These are phyloP conservation scores for Schizopora paradoxa DNA, from an alignment of 1,284 basidiomycete genomes.

Conservation along the genomic window DNA sequence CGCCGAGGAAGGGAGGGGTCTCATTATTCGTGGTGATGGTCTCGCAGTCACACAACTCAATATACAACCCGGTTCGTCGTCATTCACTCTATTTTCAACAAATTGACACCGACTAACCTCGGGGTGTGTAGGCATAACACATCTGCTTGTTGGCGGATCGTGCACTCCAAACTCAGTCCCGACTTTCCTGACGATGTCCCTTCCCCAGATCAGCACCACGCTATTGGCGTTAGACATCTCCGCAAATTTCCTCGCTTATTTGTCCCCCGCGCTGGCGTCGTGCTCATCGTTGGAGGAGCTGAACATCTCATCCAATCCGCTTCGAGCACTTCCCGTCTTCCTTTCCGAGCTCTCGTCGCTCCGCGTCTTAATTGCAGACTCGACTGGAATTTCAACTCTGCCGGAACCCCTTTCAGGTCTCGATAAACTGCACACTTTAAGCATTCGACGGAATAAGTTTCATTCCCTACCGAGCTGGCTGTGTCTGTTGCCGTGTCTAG, in stretches of 20 bases:
- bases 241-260: slow-evolving; percentile 73
- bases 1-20: slow-evolving; percentile 74
- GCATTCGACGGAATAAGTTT: slow-evolving; percentile 84
- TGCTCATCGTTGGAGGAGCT: slow-evolving; percentile 88
- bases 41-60: slow-evolving; percentile 55
- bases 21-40: slow-evolving; percentile 69
- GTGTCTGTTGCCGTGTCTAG: slow-evolving; percentile 75
- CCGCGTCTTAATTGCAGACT: slow-evolving; percentile 86
- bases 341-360: slow-evolving; percentile 72
- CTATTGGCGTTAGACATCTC: slow-evolving; percentile 90
- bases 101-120: too few species aligned
- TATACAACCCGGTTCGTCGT: slow-evolving; percentile 64
- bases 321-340: slow-evolving; percentile 80
- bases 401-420: slow-evolving; percentile 65
- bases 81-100: too few species aligned
- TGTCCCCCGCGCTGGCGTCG: slow-evolving; percentile 74
- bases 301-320: slow-evolving; percentile 87
- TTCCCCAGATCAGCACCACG: slow-evolving; percentile 69
- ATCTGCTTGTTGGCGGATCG: slow-evolving; percentile 78
- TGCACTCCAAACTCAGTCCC: slow-evolving; percentile 73
- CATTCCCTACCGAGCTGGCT: slow-evolving; percentile 92
- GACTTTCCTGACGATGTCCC: slow-evolving; percentile 57
- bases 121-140: slow-evolving; percentile 67
- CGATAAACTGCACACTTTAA: slow-evolving; percentile 79
- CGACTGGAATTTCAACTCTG: slow-evolving; percentile 73